These are phyloP conservation scores for Fonsecaea pugnacius DNA, from an alignment of 2,329 filamentous ascomycete genomes.

Conservation along the genomic window DNA sequence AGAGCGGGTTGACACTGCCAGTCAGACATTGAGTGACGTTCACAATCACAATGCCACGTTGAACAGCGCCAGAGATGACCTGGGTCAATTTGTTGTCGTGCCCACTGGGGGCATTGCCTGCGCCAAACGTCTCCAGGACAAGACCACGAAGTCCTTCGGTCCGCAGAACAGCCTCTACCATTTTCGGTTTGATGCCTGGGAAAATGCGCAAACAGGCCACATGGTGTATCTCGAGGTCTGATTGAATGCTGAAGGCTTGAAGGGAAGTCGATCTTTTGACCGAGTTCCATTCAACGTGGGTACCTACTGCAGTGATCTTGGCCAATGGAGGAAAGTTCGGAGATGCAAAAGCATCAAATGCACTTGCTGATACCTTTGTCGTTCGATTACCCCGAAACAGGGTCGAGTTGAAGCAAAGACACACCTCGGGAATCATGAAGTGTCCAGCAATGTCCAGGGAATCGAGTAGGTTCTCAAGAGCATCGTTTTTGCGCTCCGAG, in stretches of 20 bases:
- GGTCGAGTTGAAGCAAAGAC: constrained; percentile 90
- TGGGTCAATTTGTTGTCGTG: constrained; percentile 77
- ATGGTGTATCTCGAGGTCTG: constrained; percentile 80
- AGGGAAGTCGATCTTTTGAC: constrained; percentile 75
- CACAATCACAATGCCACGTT: constrained; percentile 81
- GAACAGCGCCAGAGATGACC: constrained; percentile 75
- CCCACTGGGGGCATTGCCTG: constrained; percentile 86
- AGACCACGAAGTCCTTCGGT: constrained; percentile 78
- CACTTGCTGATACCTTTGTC: constrained; percentile 83
- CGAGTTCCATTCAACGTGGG: constrained; percentile 78
- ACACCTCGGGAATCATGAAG: constrained; percentile 90
- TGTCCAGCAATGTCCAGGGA: constrained; percentile 89
- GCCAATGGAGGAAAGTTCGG: constrained; percentile 86
- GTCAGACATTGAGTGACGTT: constrained; percentile 85
- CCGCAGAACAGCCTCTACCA: constrained; percentile 82
- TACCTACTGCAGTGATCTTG: constrained; percentile 77
- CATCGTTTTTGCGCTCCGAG: constrained; percentile 87
- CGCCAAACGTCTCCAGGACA: constrained; percentile 89
- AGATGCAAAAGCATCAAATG: constrained; percentile 84
- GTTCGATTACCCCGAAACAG: constrained; percentile 86
- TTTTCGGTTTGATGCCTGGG: constrained; percentile 89
- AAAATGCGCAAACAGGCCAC: constrained; percentile 89
- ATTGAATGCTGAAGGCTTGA: constrained; percentile 73
- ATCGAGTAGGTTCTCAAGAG: constrained; percentile 82
- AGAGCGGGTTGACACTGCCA: constrained; percentile 76